Percentiles rank a stretch among this genome's conserved stretches.
These are phyloP conservation scores for Gliomastix tumulicola DNA, from an alignment of 2,329 filamentous ascomycete genomes.

Conservation along the genomic window DNA sequence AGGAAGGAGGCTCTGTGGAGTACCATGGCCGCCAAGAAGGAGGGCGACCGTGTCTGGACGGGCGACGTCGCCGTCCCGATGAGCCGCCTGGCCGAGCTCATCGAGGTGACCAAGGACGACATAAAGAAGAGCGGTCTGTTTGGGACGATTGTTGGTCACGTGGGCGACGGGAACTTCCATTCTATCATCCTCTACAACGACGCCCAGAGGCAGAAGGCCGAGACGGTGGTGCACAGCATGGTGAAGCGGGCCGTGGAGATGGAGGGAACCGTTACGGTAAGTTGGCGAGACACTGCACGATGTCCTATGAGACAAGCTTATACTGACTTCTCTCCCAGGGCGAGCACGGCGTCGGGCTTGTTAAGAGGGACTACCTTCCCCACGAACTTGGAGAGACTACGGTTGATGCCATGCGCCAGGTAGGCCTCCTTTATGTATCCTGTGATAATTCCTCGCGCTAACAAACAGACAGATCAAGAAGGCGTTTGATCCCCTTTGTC, in stretches of 20 bases:
- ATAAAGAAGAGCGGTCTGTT: constrained; percentile 34
- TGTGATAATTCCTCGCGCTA: constrained; percentile 1
- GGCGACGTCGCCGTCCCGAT: constrained; percentile 83
- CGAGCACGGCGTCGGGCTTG: constrained; percentile 76
- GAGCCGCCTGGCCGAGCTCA: constrained; percentile 64
- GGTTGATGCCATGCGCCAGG: constrained; percentile 78
- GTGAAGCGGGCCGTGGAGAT: constrained; percentile 79
- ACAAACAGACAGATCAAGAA: constrained; percentile 58
- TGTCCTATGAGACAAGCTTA: not conserved
- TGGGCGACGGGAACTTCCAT: constrained; percentile 77
- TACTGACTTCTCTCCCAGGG: constrained; percentile 34
- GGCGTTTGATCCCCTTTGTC: constrained; percentile 68
- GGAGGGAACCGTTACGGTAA: constrained; percentile 73
- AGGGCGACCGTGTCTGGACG: constrained; percentile 72
- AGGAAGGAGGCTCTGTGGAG: constrained; percentile 81
- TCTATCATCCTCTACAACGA: constrained; percentile 56
- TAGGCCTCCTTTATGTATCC: constrained; percentile 22
- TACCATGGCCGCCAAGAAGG: constrained; percentile 60
- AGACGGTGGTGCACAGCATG: constrained; percentile 73
- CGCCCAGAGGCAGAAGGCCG: constrained; percentile 58
- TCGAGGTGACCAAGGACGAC: constrained; percentile 60
- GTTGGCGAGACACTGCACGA: constrained; percentile 9
- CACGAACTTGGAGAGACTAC: constrained; percentile 70
- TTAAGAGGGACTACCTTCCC: constrained; percentile 77
- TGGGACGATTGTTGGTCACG: constrained; percentile 59